A percentile compares a stretch with the other conserved stretches of the same genome.
These are phyloP conservation scores for Diaporthe sp. DNA, from an alignment of 2,329 filamentous ascomycete species.

Conservation along the genomic window DNA sequence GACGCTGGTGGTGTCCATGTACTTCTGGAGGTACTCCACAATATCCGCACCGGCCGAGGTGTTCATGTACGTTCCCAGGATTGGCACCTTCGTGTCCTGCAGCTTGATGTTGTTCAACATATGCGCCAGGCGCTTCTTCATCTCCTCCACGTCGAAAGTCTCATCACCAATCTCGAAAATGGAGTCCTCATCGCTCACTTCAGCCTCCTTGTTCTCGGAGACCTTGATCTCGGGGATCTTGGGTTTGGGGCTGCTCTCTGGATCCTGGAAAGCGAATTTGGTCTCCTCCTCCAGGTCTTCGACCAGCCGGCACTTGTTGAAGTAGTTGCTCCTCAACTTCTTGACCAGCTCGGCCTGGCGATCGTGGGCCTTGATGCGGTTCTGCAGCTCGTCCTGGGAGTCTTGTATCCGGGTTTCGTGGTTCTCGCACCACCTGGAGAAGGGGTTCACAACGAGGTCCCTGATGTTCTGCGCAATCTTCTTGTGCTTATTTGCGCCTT, in stretches of 20 bases:
- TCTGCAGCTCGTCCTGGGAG: constrained; percentile 94
- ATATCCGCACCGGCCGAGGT: constrained; percentile 93
- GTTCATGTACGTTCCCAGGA: constrained; percentile 94
- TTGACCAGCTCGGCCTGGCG: constrained; percentile 90
- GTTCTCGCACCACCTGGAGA: constrained; percentile 95
- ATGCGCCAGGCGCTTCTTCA: constrained; percentile 90
- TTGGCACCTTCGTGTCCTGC: constrained; percentile 93
- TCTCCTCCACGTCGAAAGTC: constrained; percentile 84
- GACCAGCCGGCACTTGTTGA: constrained; percentile 97
- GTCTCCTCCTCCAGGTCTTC: constrained; percentile 99
- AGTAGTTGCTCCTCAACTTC: constrained; percentile 96
- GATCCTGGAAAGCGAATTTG: constrained; percentile 96
- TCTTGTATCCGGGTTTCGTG: constrained; percentile 92
- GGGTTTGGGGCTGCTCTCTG: constrained; percentile 76
- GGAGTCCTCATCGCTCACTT: constrained; percentile 82
- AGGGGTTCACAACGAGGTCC: constrained; percentile 94
- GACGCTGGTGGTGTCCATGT: constrained; percentile 86
- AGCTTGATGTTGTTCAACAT: constrained; percentile 90
- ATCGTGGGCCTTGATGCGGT: constrained; percentile 91
- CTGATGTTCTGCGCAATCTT: constrained; percentile 98
- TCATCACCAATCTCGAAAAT: constrained; percentile 92
- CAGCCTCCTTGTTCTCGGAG: constrained; percentile 71
- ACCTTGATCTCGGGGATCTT: constrained; percentile 90
- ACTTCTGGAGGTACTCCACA: constrained; percentile 92
- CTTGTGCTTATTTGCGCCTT: constrained; percentile 89